Evolutionary conservation across 768 basidiomycete species (phyloP).

Genomic region (Termitomyces sp.): DNA sequence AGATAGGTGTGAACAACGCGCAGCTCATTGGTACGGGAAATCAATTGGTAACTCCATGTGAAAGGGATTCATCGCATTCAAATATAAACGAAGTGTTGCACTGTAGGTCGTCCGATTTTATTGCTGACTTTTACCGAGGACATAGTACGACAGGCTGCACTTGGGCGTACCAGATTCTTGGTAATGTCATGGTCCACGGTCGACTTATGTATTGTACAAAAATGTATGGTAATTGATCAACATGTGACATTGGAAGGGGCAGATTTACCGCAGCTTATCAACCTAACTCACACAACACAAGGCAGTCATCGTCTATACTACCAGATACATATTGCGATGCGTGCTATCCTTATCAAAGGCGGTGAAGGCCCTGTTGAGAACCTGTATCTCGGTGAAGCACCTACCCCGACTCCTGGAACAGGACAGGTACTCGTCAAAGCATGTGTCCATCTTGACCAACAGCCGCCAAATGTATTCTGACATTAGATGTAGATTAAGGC

Average conservation of each 20-base stretch:
- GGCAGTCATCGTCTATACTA: not conserved
- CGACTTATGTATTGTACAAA: no score
- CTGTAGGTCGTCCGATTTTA: not conserved
- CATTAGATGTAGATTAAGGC: slow-evolving; percentile 51
- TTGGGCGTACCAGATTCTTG: no score
- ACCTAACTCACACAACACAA: not conserved
- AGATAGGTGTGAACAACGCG: not conserved
- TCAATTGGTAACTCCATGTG: not conserved
- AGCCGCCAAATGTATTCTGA: not conserved
- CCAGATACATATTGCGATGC: slow-evolving; percentile 41
- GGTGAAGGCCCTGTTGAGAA: slow-evolving; percentile 71
- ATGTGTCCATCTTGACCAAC: not conserved
- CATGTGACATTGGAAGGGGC: not conserved
- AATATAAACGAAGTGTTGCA: no score
- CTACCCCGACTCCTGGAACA: slow-evolving; percentile 50
- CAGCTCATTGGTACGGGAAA: not conserved
- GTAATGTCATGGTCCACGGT: not conserved
- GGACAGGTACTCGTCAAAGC: slow-evolving; percentile 81
- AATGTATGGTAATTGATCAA: not conserved
- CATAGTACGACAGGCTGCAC: not conserved
- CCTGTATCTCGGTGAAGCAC: slow-evolving; percentile 69
- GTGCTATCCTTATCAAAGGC: slow-evolving; percentile 73
- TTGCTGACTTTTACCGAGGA: not conserved
- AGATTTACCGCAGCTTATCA: not conserved
- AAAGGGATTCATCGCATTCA: not conserved